Percentiles rank a stretch among this genome's conserved stretches.
Conservation (phyloP, 768 basidiomycete species). For the Tricholoma saponaceum region DNA sequence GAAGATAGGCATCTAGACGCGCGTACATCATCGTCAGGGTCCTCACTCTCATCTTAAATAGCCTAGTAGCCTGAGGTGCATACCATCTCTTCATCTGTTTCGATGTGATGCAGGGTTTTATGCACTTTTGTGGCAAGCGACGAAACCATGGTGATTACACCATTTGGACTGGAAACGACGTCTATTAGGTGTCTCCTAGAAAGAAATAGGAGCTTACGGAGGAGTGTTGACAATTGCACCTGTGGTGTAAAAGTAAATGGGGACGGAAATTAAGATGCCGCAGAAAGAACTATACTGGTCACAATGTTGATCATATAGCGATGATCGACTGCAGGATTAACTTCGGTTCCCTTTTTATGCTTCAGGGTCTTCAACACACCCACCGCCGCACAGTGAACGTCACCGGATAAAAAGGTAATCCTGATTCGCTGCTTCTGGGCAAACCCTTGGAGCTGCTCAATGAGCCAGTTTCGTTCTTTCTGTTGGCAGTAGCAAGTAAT, state of each 20-base stretch:
- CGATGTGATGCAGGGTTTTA: constrained; percentile 73
- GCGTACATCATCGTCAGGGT: not conserved
- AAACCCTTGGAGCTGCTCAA: constrained; percentile 73
- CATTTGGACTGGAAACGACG: constrained; percentile 45
- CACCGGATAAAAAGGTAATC: constrained; percentile 85
- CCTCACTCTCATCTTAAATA: not conserved
- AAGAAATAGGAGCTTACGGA: constrained; percentile 48
- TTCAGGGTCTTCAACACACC: constrained; percentile 70
- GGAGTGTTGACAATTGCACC: constrained; percentile 94
- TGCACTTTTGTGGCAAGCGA: constrained; percentile 78
- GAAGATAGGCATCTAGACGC: constrained; percentile 69
- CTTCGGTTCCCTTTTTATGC: constrained; percentile 40
- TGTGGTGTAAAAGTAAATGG: constrained; percentile 18
- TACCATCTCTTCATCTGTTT: constrained; percentile 91
- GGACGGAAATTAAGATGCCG: not conserved
- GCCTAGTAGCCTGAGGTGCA: constrained; percentile 7
- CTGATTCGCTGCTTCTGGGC: constrained; percentile 61
- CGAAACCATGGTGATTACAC: constrained; percentile 78
- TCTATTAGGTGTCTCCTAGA: not conserved
- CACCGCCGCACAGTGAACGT: constrained; percentile 91
- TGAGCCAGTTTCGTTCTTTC: constrained; percentile 88
- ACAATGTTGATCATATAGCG: constrained; percentile 91
- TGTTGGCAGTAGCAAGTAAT: constrained; percentile 25
- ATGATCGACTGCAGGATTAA: constrained; percentile 58
- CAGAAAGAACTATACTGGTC: constrained; percentile 49